Evolutionary conservation across 306 rosid genomes (phyloP), one percentile per base, ranked within the genome.

Genomic region (Biancaea sappan): DNA sequence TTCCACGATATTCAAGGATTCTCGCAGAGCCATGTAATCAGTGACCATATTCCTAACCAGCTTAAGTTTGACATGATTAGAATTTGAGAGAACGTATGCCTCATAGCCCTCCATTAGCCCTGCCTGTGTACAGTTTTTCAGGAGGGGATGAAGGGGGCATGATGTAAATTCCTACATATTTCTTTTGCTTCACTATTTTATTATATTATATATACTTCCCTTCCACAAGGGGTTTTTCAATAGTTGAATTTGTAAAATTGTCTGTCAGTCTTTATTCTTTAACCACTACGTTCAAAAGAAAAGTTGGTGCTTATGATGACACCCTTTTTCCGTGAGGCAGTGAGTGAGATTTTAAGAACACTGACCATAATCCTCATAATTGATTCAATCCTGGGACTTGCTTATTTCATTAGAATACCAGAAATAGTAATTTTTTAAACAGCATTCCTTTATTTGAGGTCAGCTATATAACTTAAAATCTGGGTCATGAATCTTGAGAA

Each of bases 81-180:
- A 67, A 51, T 80, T 70, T 19, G 51, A 80, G 84, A 62, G 54
- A 72, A 79, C 86, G 86, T 81, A 81, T 85, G 75, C 90, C 77
- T 72, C 69, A 79, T 71, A 86, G 66, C 68, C 73, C 59, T 78
- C 61, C 86, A 62, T 59, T 5, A 8, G 4, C 50, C 82, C 83
- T 78, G 41, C 61, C 57, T 71, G 73, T 91, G 86, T 91, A 82
- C 81, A 82, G 84, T 82, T 79, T 83, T 72, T 85, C 80, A 15
- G 54, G 58, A 62, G 84, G 83, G 84, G 63, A 75, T 87, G 77
- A 72, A 75, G 69, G 79, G 57, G 62, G 73, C 63, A 75, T 71
- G 69, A 83, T 89, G 97, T 91, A 89, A 79, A 91, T 91, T 84
- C 77, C 77, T 51, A 74, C 80, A 63, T 78, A 72, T 84, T 87